Evolutionary conservation across 257 asterid species (phyloP).

Genomic region (Linderniella brevidens): DNA sequence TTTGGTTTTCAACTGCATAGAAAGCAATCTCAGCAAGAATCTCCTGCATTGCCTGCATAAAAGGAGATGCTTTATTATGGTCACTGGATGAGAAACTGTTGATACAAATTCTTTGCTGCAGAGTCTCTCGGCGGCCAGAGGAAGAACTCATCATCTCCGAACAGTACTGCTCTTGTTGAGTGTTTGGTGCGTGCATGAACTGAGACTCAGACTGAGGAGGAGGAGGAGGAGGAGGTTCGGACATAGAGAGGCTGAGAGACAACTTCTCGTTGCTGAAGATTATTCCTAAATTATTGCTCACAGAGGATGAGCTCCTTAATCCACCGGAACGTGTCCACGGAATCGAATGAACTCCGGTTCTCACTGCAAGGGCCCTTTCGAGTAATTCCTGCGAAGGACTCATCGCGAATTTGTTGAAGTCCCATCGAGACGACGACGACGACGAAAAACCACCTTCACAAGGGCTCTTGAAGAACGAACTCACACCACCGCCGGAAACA

Average conservation of each 20-base stretch:
- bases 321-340: neutral
- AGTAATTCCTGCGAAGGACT: slow-evolving; percentile 14
- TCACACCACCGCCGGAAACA: too few species aligned
- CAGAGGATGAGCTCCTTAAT: neutral
- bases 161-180: slow-evolving; percentile 23
- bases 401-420: slow-evolving; percentile 11
- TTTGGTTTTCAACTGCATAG: slow-evolving; percentile 25
- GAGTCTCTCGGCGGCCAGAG: slow-evolving; percentile 11
- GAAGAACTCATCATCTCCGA: slow-evolving; percentile 45
- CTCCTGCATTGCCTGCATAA: slow-evolving; percentile 53
- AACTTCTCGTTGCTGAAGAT: slow-evolving; percentile 33
- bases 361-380: slow-evolving; percentile 7
- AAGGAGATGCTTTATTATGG: slow-evolving; percentile 3
- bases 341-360: neutral
- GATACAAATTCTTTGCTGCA: neutral
- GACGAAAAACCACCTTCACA: too few species aligned
- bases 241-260: slow-evolving; percentile 55
- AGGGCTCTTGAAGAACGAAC: slow-evolving; percentile 15
- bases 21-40: slow-evolving; percentile 54
- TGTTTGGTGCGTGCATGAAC: slow-evolving; percentile 8
- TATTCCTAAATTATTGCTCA: slow-evolving; percentile 17
- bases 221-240: slow-evolving; percentile 30
- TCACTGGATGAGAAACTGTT: slow-evolving; percentile 10
- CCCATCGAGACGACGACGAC: slow-evolving; percentile 27
- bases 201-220: neutral